Evolutionary conservation across 1,139 yeast species (phyloP).

Genomic region (Insectozyma bohioensis): DNA sequence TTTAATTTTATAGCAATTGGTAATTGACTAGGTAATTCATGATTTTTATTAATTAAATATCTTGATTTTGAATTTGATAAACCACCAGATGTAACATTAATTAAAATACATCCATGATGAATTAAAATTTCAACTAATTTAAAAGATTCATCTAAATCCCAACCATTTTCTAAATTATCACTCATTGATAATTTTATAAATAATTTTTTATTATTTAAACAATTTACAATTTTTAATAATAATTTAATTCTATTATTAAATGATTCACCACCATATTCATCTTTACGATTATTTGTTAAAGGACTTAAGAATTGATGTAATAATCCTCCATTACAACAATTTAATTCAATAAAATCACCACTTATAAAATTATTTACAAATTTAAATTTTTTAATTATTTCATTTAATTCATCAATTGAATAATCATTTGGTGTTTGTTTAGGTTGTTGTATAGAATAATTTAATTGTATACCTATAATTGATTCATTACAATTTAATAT

Average conservation of each 20-base stretch:
- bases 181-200: slow-evolving; percentile 44
- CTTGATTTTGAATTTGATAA: slow-evolving; percentile 23
- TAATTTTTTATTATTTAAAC: too few relatives aligned
- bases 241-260: slow-evolving; percentile 64
- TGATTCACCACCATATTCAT: slow-evolving; percentile 49
- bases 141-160: slow-evolving; percentile 42
- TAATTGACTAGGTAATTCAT: slow-evolving; percentile 22
- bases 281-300: slow-evolving; percentile 42
- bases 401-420: too few relatives aligned
- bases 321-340: slow-evolving; percentile 52
- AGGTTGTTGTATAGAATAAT: too few relatives aligned
- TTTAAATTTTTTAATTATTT: too few relatives aligned
- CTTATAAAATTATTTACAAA: too few relatives aligned
- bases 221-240: slow-evolving; percentile 26
- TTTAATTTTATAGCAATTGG: slow-evolving; percentile 42
- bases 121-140: slow-evolving; percentile 38
- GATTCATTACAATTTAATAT: too few relatives aligned
- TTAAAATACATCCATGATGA: slow-evolving; percentile 31
- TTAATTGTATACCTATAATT: too few relatives aligned
- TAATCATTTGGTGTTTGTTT: too few relatives aligned
- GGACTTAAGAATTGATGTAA: slow-evolving; percentile 37
- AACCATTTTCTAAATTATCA: slow-evolving; percentile 30
- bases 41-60: slow-evolving; percentile 11
- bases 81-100: slow-evolving; percentile 59
- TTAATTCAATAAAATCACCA: slow-evolving; percentile 52